Conservation (phyloP, 208 protist genomes). For the Naegleria fowleri region DNA sequence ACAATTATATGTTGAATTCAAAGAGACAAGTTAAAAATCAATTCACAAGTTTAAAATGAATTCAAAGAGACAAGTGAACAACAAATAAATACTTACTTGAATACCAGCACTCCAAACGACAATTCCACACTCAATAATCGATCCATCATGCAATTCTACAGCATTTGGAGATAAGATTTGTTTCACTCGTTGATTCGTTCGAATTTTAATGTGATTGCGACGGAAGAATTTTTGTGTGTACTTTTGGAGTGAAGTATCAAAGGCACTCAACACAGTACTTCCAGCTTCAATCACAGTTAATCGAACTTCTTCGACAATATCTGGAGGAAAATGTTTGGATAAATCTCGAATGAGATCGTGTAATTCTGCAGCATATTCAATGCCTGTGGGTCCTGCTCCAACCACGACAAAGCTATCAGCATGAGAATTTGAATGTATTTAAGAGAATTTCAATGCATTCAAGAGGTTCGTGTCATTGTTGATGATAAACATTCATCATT, state of each 20-base stretch:
- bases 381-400: slow-evolving; percentile 73
- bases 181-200: neutral
- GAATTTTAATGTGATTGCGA: neutral
- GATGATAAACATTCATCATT: no score
- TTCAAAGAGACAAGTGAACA: no score
- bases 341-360: slow-evolving; percentile 81
- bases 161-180: neutral
- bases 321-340: slow-evolving; percentile 52
- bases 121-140: slow-evolving; percentile 14
- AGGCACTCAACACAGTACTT: neutral
- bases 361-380: slow-evolving; percentile 74
- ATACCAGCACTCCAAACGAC: slow-evolving; percentile 39
- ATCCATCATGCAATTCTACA: neutral
- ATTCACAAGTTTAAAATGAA: no score
- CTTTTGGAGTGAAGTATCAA: neutral
- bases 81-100: no score
- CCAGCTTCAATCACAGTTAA: neutral
- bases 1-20: no score
- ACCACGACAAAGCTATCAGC: slow-evolving; percentile 67
- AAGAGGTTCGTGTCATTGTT: no score
- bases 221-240: neutral
- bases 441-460: no score
- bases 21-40: no score
- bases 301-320: neutral
- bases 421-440: no score